Conservation (phyloP, 2,329 filamentous ascomycete species). For the Botryotinia calthae region DNA sequence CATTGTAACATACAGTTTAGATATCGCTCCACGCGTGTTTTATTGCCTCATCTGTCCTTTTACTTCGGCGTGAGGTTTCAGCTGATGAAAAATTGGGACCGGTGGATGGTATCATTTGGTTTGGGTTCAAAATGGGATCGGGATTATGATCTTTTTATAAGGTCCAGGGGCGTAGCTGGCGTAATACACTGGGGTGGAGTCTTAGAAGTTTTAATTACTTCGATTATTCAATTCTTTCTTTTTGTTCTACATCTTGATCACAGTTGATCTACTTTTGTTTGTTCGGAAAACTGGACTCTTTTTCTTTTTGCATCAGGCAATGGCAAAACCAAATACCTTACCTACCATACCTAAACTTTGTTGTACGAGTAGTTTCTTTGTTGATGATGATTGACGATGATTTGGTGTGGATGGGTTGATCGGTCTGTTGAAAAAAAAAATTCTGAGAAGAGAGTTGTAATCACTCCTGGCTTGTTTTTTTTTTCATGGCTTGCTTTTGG, state of each 20-base stretch:
- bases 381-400: slow-evolving; percentile 15
- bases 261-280: neutral
- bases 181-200: slow-evolving; percentile 19
- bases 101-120: slow-evolving; percentile 23
- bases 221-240: neutral
- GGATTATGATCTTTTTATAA: slow-evolving; percentile 23
- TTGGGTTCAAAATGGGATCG: slow-evolving; percentile 32
- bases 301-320: slow-evolving; percentile 11
- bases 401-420: slow-evolving; percentile 1
- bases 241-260: neutral
- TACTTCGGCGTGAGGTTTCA: slow-evolving; percentile 29
- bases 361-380: slow-evolving; percentile 17
- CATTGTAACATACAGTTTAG: slow-evolving; percentile 42
- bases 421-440: neutral
- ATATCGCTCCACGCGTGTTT: slow-evolving; percentile 29
- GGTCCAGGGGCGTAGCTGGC: slow-evolving; percentile 16
- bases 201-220: slow-evolving; percentile 10
- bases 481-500: slow-evolving; percentile 5
- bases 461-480: neutral
- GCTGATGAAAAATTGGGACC: slow-evolving; percentile 27
- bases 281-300: neutral
- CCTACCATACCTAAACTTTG: slow-evolving; percentile 3
- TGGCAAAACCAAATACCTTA: slow-evolving; percentile 1
- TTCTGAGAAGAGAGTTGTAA: neutral
- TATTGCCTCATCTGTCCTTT: slow-evolving; percentile 27